These are phyloP conservation scores for Debaryomyces sp. DNA, from an alignment of 1,139 yeast genomes.

Conservation along the genomic window DNA sequence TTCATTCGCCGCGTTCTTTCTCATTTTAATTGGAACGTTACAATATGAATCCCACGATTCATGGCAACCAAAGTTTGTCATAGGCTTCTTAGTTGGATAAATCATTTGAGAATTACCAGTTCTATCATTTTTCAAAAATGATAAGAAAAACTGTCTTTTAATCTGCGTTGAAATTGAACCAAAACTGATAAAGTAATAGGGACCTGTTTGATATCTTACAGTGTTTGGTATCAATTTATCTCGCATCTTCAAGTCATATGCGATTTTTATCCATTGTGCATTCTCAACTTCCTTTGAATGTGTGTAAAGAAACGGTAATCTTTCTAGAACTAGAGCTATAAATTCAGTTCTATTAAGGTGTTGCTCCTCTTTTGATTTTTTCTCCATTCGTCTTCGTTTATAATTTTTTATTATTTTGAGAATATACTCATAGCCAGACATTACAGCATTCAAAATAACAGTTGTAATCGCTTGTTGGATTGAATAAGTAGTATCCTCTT, in stretches of 20 bases:
- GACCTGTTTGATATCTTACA: slow-evolving; percentile 17
- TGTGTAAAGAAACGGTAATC: slow-evolving; percentile 18
- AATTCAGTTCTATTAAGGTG: slow-evolving; percentile 10
- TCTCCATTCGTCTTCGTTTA: slow-evolving; percentile 4
- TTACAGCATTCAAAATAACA: background rate
- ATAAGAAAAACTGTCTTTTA: slow-evolving; percentile 16
- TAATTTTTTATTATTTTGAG: slow-evolving; percentile 3
- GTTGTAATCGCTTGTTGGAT: background rate
- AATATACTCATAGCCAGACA: background rate
- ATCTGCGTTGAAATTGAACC: slow-evolving; percentile 19
- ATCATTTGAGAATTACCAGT: slow-evolving; percentile 7
- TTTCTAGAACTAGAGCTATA: slow-evolving; percentile 12
- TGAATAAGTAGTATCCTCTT: background rate
- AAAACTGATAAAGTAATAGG: slow-evolving; percentile 16
- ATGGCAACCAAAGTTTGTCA: background rate
- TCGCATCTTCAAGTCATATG: slow-evolving; percentile 17
- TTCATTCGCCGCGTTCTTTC: slow-evolving; percentile 8
- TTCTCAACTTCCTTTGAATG: slow-evolving; percentile 16
- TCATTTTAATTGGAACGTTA: slow-evolving; percentile 1
- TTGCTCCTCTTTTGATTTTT: slow-evolving; percentile 2
- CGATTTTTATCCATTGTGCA: slow-evolving; percentile 18
- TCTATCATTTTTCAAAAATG: slow-evolving; percentile 9
- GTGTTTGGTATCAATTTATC: slow-evolving; percentile 19
- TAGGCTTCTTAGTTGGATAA: background rate
- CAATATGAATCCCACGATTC: background rate